phyloP scores from a whole-genome alignment of 352 stramenopile species.

The Phytophthora ramorum region DNA sequence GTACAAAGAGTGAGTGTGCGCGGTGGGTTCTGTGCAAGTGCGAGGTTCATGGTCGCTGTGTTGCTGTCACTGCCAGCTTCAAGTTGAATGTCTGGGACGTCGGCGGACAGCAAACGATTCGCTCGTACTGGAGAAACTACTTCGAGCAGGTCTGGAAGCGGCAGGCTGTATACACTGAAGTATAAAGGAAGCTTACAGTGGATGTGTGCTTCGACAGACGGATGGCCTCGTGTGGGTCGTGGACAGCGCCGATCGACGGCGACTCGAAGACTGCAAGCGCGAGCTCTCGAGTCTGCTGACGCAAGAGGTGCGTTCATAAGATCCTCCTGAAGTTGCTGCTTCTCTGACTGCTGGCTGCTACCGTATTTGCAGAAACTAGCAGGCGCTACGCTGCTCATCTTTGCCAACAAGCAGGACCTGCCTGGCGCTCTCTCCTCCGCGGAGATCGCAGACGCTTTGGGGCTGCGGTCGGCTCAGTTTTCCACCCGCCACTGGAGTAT shows the following conservation, averaged over 20 bases:
- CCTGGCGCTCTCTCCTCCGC: constrained; percentile 88
- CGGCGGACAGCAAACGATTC: constrained; percentile 98
- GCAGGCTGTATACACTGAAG: neutral
- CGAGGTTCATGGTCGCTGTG: neutral
- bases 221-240: constrained; percentile 99
- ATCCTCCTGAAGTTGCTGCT: neutral
- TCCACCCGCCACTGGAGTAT: constrained; percentile 90
- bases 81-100: constrained; percentile 99
- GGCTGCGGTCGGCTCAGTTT: constrained; percentile 84
- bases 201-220: constrained; percentile 66
- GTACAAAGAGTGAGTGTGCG: constrained; percentile 84
- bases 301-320: constrained; percentile 69
- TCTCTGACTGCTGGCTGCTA: neutral
- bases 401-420: constrained; percentile 99
- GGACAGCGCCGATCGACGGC: constrained; percentile 94
- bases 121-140: constrained; percentile 99
- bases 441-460: constrained; percentile 93
- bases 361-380: constrained; percentile 92
- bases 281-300: constrained; percentile 91
- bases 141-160: constrained; percentile 92
- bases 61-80: constrained; percentile 78
- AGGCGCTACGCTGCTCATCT: constrained; percentile 98
- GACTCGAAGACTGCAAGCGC: constrained; percentile 94
- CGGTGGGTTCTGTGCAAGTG: neutral
- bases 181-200: neutral